Evolutionary conservation across 768 basidiomycete species (phyloP).

Genomic region (Candolleomyces eurysporus): DNA sequence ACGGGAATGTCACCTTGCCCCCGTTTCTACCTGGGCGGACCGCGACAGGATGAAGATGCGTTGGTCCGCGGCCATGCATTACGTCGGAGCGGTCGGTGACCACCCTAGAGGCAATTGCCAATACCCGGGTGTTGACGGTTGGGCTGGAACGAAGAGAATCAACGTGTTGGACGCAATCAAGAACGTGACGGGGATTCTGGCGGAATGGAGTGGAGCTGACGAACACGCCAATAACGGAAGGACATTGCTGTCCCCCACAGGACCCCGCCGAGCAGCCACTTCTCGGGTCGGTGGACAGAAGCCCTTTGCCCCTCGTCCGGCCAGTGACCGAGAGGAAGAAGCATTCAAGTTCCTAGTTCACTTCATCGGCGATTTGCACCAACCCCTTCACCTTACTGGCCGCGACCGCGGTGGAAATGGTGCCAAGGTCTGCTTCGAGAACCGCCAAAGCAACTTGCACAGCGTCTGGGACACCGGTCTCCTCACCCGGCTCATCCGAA

Average conservation of each 20-base stretch:
- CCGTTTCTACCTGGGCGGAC: conserved; percentile 90
- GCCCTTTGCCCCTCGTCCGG: not conserved
- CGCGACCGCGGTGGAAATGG: conserved; percentile 87
- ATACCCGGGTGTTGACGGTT: conserved; percentile 76
- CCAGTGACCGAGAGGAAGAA: conserved; percentile 37
- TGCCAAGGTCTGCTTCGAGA: conserved; percentile 71
- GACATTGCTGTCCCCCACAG: not conserved
- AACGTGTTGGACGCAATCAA: conserved; percentile 80
- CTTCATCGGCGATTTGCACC: conserved; percentile 91
- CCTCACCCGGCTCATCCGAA: conserved; percentile 79
- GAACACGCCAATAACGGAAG: not conserved
- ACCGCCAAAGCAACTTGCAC: conserved; percentile 67
- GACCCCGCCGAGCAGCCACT: not conserved
- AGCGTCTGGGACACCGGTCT: conserved; percentile 87
- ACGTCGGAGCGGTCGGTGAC: conserved; percentile 72
- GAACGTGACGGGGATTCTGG: conserved; percentile 69
- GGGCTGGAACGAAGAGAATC: conserved; percentile 50
- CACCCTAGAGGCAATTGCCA: conserved; percentile 72
- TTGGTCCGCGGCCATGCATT: conserved; percentile 77
- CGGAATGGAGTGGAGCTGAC: conserved; percentile 41
- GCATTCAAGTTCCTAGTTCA: conserved; percentile 93
- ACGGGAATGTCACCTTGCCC: conserved; percentile 68
- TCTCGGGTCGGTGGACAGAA: too few species aligned
- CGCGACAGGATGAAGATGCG: conserved; percentile 56
- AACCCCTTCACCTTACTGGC: conserved; percentile 89